phyloP scores from a whole-genome alignment of 108 stramenopile genomes.

The Cylindrotheca closterium region DNA sequence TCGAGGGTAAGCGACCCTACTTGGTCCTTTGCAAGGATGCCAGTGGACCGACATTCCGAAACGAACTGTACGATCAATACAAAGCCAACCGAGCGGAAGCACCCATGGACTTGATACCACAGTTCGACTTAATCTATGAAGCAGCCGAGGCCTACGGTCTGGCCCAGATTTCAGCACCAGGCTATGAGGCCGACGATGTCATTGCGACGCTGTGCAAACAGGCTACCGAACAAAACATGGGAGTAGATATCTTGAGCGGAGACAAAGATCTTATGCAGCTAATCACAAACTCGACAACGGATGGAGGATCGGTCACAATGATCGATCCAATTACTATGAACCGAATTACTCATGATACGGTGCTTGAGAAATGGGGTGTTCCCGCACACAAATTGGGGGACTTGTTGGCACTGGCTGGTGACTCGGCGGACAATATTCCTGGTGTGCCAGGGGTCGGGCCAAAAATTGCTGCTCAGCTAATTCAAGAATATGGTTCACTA shows the following conservation, averaged over 20 bases:
- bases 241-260: conserved; percentile 72
- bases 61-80: conserved; percentile 77
- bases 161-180: conserved; percentile 64
- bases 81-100: conserved; percentile 78
- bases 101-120: conserved; percentile 84
- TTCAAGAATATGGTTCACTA: conserved; percentile 69
- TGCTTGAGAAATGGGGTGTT: conserved; percentile 81
- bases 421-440: conserved; percentile 85
- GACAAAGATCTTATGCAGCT: conserved; percentile 94
- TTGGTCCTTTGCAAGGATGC: conserved; percentile 83
- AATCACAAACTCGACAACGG: conserved; percentile 41
- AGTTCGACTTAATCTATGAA: conserved; percentile 71
- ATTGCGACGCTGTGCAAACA: conserved; percentile 78
- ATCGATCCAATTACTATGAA: conserved; percentile 82
- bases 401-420: conserved; percentile 85
- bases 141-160: conserved; percentile 85
- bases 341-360: conserved; percentile 56
- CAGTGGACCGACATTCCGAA: conserved; percentile 62
- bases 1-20: conserved; percentile 66
- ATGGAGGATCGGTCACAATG: conserved; percentile 58
- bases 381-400: conserved; percentile 69
- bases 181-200: conserved; percentile 91
- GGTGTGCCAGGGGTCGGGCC: conserved; percentile 89
- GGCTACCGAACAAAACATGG: conserved; percentile 60
- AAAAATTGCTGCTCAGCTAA: conserved; percentile 76